A percentile compares a stretch with the other conserved stretches of the same genome.
These are phyloP conservation scores for Puccinia polysora DNA, from an alignment of 1,284 basidiomycete species.

Conservation along the genomic window DNA sequence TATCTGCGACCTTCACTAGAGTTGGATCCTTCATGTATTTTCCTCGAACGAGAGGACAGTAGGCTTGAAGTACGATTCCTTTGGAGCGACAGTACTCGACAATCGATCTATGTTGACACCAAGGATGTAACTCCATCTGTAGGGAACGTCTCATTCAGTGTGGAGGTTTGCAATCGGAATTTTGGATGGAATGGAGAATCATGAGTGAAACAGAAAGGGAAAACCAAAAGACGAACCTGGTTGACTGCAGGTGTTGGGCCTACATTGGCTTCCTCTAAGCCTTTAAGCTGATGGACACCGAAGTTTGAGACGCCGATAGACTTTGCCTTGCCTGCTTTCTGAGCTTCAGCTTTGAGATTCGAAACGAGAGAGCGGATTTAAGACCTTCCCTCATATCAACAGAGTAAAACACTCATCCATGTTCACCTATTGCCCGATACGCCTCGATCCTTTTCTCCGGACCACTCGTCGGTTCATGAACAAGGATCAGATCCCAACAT, in stretches of 20 bases:
- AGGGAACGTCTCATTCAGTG: too few relatives aligned
- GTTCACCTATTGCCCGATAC: slow-evolving; percentile 54
- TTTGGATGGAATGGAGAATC: too few relatives aligned
- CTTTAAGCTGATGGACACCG: slow-evolving; percentile 69
- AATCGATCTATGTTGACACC: too few relatives aligned
- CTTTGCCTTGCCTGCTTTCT: slow-evolving; percentile 64
- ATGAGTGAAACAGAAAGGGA: background rate
- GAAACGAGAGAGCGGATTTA: background rate
- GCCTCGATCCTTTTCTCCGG: slow-evolving; percentile 61
- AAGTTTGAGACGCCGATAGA: slow-evolving; percentile 73
- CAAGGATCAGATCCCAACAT: slow-evolving; percentile 71
- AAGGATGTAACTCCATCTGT: too few relatives aligned
- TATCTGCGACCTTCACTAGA: too few relatives aligned
- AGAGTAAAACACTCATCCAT: background rate
- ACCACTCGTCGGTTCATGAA: slow-evolving; percentile 67
- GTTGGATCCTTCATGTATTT: too few relatives aligned
- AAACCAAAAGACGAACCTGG: slow-evolving; percentile 63
- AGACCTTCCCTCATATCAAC: background rate
- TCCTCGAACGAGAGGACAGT: too few relatives aligned
- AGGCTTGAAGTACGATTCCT: too few relatives aligned
- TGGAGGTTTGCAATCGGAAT: too few relatives aligned
- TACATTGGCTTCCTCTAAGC: slow-evolving; percentile 63
- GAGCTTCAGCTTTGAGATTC: slow-evolving; percentile 57
- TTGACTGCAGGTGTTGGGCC: slow-evolving; percentile 67
- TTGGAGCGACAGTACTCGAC: too few relatives aligned